Evolutionary conservation across 2,329 filamentous ascomycete genomes (phyloP).

Genomic region (Orbilia javanica): DNA sequence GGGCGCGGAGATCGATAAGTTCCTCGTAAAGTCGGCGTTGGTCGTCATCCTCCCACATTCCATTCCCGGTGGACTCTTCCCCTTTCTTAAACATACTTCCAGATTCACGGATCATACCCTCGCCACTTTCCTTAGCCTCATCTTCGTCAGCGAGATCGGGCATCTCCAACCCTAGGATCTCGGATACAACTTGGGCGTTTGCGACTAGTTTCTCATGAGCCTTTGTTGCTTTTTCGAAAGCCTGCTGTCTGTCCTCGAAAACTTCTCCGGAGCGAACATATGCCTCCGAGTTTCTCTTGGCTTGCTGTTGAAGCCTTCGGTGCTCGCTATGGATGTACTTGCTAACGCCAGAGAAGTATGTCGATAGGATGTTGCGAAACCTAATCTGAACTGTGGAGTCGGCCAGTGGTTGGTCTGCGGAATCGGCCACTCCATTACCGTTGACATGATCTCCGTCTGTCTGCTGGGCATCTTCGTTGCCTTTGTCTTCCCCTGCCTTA

Average conservation of each 20-base stretch:
- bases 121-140: conserved; percentile 74
- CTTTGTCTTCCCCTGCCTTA: conserved; percentile 81
- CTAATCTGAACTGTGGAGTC: conserved; percentile 84
- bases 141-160: conserved; percentile 90
- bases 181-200: conserved; percentile 91
- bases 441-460: conserved; percentile 60
- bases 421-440: conserved; percentile 65
- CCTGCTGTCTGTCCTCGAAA: conserved; percentile 95
- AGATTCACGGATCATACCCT: conserved; percentile 75
- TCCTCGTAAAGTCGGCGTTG: conserved; percentile 99
- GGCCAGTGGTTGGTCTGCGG: conserved; percentile 68
- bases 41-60: conserved; percentile 99
- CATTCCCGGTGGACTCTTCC: conserved; percentile 87
- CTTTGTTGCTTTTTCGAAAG: conserved; percentile 94
- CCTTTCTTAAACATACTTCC: conserved; percentile 68
- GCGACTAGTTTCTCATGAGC: conserved; percentile 88
- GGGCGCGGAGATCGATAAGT: conserved; percentile 91
- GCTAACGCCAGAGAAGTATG: conserved; percentile 95
- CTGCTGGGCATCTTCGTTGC: conserved; percentile 65
- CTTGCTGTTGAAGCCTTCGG: conserved; percentile 86
- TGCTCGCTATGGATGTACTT: conserved; percentile 89
- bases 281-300: conserved; percentile 93
- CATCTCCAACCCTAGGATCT: conserved; percentile 90
- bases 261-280: conserved; percentile 99
- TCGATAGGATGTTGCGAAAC: conserved; percentile 85